These are phyloP conservation scores for Helicocarpus griseus DNA, from an alignment of 2,329 filamentous ascomycete genomes.

Conservation along the genomic window DNA sequence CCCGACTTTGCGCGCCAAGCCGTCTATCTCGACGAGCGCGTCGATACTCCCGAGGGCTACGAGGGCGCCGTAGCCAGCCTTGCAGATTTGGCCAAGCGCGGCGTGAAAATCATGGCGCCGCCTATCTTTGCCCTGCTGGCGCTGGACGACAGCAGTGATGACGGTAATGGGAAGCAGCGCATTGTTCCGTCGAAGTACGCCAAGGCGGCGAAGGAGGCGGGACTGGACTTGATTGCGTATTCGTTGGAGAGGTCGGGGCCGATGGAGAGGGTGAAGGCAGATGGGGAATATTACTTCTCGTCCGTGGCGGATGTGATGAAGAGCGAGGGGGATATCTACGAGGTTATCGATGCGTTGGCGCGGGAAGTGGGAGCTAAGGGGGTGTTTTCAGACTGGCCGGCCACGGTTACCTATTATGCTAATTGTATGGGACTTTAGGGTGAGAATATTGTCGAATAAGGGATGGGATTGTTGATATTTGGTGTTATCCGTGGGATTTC, in stretches of 20 bases:
- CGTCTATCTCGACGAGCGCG: slow-evolving; percentile 55
- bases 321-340: slow-evolving; percentile 58
- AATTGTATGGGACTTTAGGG: slow-evolving; percentile 50
- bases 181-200: slow-evolving; percentile 53
- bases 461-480: not conserved
- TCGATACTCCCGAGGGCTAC: slow-evolving; percentile 44
- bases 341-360: slow-evolving; percentile 55
- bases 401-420: slow-evolving; percentile 60
- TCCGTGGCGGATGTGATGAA: slow-evolving; percentile 46
- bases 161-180: slow-evolving; percentile 24
- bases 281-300: slow-evolving; percentile 45
- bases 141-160: slow-evolving; percentile 25
- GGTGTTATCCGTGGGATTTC: too few relatives aligned
- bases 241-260: slow-evolving; percentile 57
- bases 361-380: slow-evolving; percentile 51
- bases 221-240: slow-evolving; percentile 59
- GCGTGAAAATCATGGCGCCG: slow-evolving; percentile 55
- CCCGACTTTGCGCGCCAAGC: slow-evolving; percentile 53
- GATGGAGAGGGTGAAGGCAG: slow-evolving; percentile 40
- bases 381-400: slow-evolving; percentile 62
- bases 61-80: slow-evolving; percentile 48
- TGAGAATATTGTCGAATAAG: not conserved
- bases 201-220: slow-evolving; percentile 48
- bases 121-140: slow-evolving; percentile 54
- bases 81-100: slow-evolving; percentile 45